phyloP scores from a whole-genome alignment of 345 rosid genomes.

The Salix dunnii region DNA sequence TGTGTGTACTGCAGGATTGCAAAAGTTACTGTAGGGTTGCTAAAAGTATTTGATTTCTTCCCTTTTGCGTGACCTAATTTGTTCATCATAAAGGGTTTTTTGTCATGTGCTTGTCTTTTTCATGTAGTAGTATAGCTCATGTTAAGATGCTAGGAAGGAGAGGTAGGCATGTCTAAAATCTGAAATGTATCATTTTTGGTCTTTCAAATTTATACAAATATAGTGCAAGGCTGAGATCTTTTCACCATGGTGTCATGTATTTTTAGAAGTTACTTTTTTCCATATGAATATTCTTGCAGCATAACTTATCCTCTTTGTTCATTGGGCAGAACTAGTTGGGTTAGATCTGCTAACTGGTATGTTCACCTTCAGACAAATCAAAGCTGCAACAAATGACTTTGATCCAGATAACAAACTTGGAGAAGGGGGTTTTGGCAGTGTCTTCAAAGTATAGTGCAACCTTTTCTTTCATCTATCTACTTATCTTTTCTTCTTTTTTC shows the following conservation, averaged over 20 bases:
- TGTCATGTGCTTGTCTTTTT: neutral
- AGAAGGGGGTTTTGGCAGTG: slow-evolving; percentile 73
- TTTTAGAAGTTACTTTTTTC: neutral
- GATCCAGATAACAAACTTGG: slow-evolving; percentile 50
- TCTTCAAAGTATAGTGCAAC: slow-evolving; percentile 41
- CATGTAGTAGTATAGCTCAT: neutral
- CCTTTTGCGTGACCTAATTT: neutral
- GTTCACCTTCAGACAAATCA: slow-evolving; percentile 48
- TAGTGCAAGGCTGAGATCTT: too few species aligned
- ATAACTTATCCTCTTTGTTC: neutral
- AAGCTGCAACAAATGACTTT: slow-evolving; percentile 50
- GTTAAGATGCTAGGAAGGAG: neutral
- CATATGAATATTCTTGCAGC: neutral
- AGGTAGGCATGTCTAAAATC: neutral
- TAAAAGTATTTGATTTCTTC: neutral
- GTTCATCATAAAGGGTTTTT: neutral
- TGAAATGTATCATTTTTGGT: too few species aligned
- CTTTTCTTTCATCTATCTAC: neutral
- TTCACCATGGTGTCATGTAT: neutral
- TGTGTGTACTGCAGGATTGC: neutral
- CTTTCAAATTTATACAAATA: neutral
- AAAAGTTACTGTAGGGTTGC: too few species aligned
- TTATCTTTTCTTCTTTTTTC: neutral
- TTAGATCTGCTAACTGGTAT: slow-evolving; percentile 38
- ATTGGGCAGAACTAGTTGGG: slow-evolving; percentile 37